These are phyloP conservation scores for Beta lomatogona DNA, from an alignment of 179 eudicot species.

Conservation along the genomic window DNA sequence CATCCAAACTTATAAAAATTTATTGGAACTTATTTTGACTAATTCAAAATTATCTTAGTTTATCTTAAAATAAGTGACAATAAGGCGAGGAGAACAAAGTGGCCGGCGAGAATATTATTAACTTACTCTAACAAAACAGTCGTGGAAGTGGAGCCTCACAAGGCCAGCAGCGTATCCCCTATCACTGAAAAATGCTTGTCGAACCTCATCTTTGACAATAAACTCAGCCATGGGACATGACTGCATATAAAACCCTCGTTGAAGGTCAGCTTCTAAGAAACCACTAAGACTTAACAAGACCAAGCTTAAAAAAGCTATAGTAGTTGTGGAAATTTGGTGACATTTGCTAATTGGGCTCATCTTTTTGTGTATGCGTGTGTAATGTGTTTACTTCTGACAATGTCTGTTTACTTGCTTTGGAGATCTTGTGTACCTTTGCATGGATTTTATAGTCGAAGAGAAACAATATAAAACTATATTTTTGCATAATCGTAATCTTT, in stretches of 20 bases:
- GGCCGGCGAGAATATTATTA: neutral
- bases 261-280: constrained; percentile 50
- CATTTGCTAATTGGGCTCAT: constrained; percentile 45
- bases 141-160: constrained; percentile 80
- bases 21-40: no score
- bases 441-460: constrained; percentile 28
- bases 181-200: constrained; percentile 41
- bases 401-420: constrained; percentile 24
- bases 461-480: constrained; percentile 13
- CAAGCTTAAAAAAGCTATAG: constrained; percentile 27
- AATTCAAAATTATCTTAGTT: no score
- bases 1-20: no score
- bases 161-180: constrained; percentile 80
- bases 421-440: constrained; percentile 6
- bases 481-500: neutral
- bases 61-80: no score
- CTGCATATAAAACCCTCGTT: constrained; percentile 45
- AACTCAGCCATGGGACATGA: constrained; percentile 56
- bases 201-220: constrained; percentile 55
- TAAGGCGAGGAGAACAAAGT: no score
- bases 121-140: constrained; percentile 84
- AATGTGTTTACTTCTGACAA: constrained; percentile 12
- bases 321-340: constrained; percentile 20
- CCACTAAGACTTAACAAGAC: constrained; percentile 37
- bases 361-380: constrained; percentile 1